These are phyloP conservation scores for Trichosporon sp. DNA, from an alignment of 1,284 basidiomycete species.

Conservation along the genomic window DNA sequence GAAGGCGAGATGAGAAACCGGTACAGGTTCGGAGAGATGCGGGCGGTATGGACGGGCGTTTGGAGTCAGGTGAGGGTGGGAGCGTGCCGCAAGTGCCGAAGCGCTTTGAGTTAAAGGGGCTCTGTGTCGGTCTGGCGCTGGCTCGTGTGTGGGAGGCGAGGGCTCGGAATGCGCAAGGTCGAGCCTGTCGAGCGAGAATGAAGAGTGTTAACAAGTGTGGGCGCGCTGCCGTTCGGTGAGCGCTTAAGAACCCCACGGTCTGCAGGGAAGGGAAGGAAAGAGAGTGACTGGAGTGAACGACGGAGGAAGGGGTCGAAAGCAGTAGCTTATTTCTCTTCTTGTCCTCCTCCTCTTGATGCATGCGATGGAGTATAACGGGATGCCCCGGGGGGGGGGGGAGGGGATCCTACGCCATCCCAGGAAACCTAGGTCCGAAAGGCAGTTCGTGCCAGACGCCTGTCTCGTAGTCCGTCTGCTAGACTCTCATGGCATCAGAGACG, in stretches of 20 bases:
- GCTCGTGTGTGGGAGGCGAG: background rate
- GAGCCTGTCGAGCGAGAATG: background rate
- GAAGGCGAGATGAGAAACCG: background rate
- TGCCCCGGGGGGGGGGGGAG: too few relatives aligned
- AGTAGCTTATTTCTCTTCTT: background rate
- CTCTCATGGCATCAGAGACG: background rate
- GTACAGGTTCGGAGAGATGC: slow-evolving; percentile 11
- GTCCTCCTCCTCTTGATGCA: background rate
- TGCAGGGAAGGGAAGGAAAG: background rate
- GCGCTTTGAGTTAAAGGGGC: background rate
- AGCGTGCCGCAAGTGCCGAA: background rate
- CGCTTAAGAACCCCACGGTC: background rate
- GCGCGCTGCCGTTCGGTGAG: background rate
- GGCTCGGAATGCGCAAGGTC: background rate
- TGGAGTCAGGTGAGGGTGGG: background rate
- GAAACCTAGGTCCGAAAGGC: background rate
- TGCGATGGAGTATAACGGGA: slow-evolving; percentile 12
- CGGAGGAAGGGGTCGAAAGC: background rate
- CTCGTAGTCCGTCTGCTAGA: background rate
- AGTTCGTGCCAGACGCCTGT: background rate
- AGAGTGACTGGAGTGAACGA: background rate
- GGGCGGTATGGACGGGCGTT: slow-evolving; percentile 9
- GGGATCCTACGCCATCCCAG: background rate
- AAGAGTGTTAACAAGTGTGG: background rate
- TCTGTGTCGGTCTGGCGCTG: background rate